Evolutionary conservation across 1,139 yeast species (phyloP), one percentile per base, ranked within the genome.

Genomic region (Scheffersomyces quercinus): DNA sequence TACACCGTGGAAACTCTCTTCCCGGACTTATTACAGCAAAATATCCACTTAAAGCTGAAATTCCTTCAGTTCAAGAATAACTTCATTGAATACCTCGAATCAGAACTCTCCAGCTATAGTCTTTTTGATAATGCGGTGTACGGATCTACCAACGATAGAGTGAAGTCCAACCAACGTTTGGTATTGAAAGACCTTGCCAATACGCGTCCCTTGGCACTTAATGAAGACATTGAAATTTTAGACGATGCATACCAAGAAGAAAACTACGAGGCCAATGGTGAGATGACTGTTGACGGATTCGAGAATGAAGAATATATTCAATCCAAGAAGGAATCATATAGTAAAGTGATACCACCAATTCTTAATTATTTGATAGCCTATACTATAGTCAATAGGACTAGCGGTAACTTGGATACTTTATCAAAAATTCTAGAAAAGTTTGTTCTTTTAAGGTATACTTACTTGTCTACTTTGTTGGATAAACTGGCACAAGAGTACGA

Each of bases 361-460:
- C 54, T 64, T 20, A 70, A 68, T 42, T 69, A 62, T 39, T 50
- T 73, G 30, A 44, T 68, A 6, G 58, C 75, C 13, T 73, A 67
- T 44, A 54, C 66, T 10, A 58, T 73, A 3, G 51, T 71, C 24
- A 59, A 61, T 40, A 50, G 50, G 14, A 54, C 47, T 5, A 50
- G 54, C 14, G 45, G 47, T 0, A 49, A 52, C 4, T 52, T 66
- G 16, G 49, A 57, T 11, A 42, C 64, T 2, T 41, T 68, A 10
- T 49, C 57, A 6, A 49, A 54, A n/a, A 48, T 64, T 5, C 52
- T 54, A 3, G 53, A 55, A 29, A 62, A 51, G 20, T 59, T 72
- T 26, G 42, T 68, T 3, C 56, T 58, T 5, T 47, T 70, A 29
- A 54, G 77, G 35, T 49, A 42, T 31, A 38, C 47, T 2, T 57